These are phyloP conservation scores for Thalia dealbata DNA, from an alignment of 176 grass and related monocot species.

Conservation along the genomic window DNA sequence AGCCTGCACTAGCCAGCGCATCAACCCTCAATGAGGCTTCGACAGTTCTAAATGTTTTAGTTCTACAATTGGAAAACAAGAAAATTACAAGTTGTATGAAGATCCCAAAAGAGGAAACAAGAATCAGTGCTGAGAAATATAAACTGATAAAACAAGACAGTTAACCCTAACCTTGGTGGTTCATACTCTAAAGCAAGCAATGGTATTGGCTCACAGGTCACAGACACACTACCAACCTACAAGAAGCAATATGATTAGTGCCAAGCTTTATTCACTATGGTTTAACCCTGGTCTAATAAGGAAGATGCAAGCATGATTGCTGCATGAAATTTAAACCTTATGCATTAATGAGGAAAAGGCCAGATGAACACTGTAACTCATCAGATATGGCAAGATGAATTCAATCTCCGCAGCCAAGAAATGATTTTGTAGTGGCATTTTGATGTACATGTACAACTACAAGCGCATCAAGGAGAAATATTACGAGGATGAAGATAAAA, in stretches of 20 bases:
- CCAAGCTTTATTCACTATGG: background rate
- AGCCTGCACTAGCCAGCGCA: conserved; percentile 84
- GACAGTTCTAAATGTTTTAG: conserved; percentile 71
- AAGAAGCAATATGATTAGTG: conserved; percentile 14
- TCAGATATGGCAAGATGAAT: background rate
- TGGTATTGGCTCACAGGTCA: conserved; percentile 70
- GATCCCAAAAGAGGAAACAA: conserved; percentile 15
- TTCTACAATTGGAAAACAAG: conserved; percentile 37
- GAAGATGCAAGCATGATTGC: background rate
- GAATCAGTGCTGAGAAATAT: conserved; percentile 17
- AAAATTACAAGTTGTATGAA: conserved; percentile 3
- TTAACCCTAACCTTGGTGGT: conserved; percentile 54
- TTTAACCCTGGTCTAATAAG: background rate
- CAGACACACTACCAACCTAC: conserved; percentile 77
- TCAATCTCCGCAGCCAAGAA: background rate
- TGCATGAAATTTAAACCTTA: background rate
- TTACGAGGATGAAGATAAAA: background rate
- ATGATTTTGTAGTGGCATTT: background rate
- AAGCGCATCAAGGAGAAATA: background rate
- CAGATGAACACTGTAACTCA: no score
- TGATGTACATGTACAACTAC: background rate
- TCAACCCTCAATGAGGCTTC: conserved; percentile 86
- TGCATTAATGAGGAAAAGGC: no score
- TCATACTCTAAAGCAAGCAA: conserved; percentile 96
- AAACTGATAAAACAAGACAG: conserved; percentile 18